Base-by-base conservation (phyloP, 345 rosid species). In the Excoecaria agallocha region DNA sequence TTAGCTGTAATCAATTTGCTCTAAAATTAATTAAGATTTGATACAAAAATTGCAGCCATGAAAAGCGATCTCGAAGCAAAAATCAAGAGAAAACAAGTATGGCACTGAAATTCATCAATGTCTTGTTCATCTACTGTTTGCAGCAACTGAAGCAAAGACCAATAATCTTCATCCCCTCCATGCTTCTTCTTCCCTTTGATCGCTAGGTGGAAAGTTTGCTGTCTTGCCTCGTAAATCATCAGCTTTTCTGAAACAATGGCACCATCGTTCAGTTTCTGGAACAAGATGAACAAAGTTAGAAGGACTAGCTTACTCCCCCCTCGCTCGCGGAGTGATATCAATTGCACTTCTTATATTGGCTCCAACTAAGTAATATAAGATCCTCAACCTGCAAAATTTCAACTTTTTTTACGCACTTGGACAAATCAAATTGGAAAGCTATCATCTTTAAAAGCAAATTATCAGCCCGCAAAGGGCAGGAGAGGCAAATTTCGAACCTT, bases 341-440 rank as follows among this genome's bases (percentile, higher is more conserved):
- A 89, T 78, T 61, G 78, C 76, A 0, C 80, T 79, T 82, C 90
- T 85, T 8, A 87, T 71, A 61, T 60, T 78, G 3, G 77, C 84
- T 37, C 93, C 91, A 35, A 82, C 16, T 16, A 86, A n/a, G n/a
- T n/a, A n/a, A 82, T 24, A 85, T 56, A 48, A 87, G 77, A 73
- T 89, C 90, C 78, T 89, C 85, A n/a, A 87, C 87, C 92, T 87
- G 69, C 56, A 57, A 68, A 8, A 51, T 20, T 43, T 7, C 37
- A 16, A 15, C 16, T 16, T 10, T 41, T 71, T 3, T 17, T 56
- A 8, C 12, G 45, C 43, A 5, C 17, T n/a, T 13, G 39, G 7
- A 1, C 7, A 13, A 37, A 19, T 39, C 24, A 48, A n/a, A 25
- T 9, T 24, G 30, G 22, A 37, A 30, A 38, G 30, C 30, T 30